Percentiles rank a stretch among this genome's conserved stretches.
Conservation (phyloP, 306 rosid genomes). For the Oxytropis ochrocephala region DNA sequence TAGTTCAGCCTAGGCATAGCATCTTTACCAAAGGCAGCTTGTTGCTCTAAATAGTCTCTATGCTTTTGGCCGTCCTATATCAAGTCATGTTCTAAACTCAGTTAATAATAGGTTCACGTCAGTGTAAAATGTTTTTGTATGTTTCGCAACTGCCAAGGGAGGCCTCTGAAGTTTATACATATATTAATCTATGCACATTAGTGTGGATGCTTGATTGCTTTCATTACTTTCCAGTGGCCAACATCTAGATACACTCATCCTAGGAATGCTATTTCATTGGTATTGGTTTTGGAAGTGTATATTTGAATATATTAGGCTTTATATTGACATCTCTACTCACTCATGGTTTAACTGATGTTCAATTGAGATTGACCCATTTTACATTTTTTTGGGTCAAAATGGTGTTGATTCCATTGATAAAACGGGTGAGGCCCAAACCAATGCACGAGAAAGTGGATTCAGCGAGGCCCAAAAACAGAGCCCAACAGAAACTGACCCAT, state of each 20-base stretch:
- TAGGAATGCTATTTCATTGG: neutral
- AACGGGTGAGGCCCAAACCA: too few relatives aligned
- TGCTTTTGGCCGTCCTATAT: neutral
- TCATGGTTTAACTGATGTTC: neutral
- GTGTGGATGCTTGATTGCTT: neutral
- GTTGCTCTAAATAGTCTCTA: neutral
- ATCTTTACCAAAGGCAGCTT: too few relatives aligned
- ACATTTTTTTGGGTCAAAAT: too few relatives aligned
- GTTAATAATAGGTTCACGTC: neutral
- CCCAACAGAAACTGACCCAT: neutral
- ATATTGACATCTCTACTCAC: neutral
- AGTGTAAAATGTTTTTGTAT: neutral
- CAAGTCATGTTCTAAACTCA: conserved; percentile 32
- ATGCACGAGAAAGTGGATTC: too few relatives aligned
- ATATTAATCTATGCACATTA: neutral
- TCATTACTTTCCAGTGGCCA: neutral
- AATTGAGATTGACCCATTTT: neutral
- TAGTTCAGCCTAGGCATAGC: neutral
- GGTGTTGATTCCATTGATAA: too few relatives aligned
- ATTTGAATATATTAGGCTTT: neutral
- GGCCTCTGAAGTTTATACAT: neutral
- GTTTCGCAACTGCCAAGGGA: neutral
- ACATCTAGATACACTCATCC: neutral
- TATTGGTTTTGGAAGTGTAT: neutral
- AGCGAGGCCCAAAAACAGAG: too few relatives aligned